phyloP scores from a whole-genome alignment of 805 yeast genomes.

The Alloascoidea hylecoeti region DNA sequence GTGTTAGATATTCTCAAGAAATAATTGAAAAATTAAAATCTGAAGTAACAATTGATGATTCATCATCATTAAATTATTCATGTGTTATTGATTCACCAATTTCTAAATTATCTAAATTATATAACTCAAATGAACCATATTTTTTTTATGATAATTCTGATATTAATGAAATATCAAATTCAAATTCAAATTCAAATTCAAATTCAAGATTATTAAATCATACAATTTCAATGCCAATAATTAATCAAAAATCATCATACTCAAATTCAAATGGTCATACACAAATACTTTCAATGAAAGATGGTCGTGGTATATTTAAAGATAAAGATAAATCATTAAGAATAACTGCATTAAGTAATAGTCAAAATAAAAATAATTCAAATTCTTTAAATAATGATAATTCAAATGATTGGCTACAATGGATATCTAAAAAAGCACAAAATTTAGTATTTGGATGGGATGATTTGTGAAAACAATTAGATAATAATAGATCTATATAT shows the following conservation, averaged over 20 bases:
- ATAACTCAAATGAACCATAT: slow-evolving; percentile 2
- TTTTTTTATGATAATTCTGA: slow-evolving; percentile 7
- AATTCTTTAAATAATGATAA: slow-evolving; percentile 3
- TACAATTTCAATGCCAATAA: slow-evolving; percentile 10
- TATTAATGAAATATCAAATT: slow-evolving; percentile 3
- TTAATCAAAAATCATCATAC: slow-evolving; percentile 3
- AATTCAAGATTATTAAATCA: slow-evolving; percentile 5
- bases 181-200: not conserved
- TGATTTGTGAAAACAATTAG: slow-evolving; percentile 20
- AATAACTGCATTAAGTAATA: slow-evolving; percentile 4
- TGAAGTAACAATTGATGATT: slow-evolving; percentile 9
- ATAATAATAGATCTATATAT: too few relatives aligned
- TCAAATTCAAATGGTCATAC: slow-evolving; percentile 4
- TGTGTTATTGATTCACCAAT: slow-evolving; percentile 3
- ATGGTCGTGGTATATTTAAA: slow-evolving; percentile 13
- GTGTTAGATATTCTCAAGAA: slow-evolving; percentile 54
- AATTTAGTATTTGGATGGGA: slow-evolving; percentile 46
- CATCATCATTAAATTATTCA: slow-evolving; percentile 4
- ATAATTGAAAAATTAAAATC: slow-evolving; percentile 39
- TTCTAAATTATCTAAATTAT: slow-evolving; percentile 4
- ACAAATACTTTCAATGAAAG: slow-evolving; percentile 7
- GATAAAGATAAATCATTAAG: slow-evolving; percentile 6
- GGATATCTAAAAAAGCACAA: slow-evolving; percentile 20
- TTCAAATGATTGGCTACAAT: slow-evolving; percentile 15
- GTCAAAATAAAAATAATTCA: not conserved